Conservation (phyloP, 2,329 filamentous ascomycete genomes). For the Penicillium rolfsii region DNA sequence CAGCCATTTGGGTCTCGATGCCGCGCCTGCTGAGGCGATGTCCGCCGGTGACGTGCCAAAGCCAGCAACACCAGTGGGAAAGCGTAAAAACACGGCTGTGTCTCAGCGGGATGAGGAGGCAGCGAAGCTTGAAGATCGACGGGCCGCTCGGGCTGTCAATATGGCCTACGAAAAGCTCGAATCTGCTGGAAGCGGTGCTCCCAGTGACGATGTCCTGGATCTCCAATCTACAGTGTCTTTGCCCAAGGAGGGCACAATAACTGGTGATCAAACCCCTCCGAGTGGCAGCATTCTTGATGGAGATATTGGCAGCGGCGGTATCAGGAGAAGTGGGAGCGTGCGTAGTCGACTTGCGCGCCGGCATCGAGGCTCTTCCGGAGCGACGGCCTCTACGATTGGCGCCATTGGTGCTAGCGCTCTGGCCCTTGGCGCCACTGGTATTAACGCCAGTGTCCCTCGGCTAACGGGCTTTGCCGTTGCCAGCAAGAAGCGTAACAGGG, state of each 20-base stretch:
- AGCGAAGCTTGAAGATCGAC: constrained; percentile 62
- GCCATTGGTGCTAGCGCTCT: constrained; percentile 72
- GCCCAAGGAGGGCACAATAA: constrained; percentile 34
- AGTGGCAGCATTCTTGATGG: constrained; percentile 67
- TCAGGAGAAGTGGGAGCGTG: constrained; percentile 69
- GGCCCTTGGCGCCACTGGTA: constrained; percentile 67
- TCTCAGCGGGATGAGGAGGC: constrained; percentile 55
- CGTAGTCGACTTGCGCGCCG: constrained; percentile 67
- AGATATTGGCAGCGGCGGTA: constrained; percentile 55
- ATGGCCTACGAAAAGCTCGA: constrained; percentile 59
- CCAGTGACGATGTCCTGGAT: constrained; percentile 41
- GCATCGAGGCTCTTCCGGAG: constrained; percentile 80
- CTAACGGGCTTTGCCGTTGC: constrained; percentile 95
- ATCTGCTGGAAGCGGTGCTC: constrained; percentile 43
- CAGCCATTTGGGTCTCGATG: constrained; percentile 77
- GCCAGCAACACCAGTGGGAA: constrained; percentile 36
- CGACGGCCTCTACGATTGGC: constrained; percentile 69
- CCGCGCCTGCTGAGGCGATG: constrained; percentile 38
- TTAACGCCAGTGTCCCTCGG: constrained; percentile 66
- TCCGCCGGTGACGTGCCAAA: constrained; percentile 45
- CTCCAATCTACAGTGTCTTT: constrained; percentile 36
- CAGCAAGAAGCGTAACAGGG: constrained; percentile 91
- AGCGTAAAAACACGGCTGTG: constrained; percentile 42
- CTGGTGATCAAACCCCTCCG: constrained; percentile 67
- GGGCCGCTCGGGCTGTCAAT: constrained; percentile 63